phyloP scores from a whole-genome alignment of 495 filamentous ascomycete genomes.

The Xanthoparmelia taractica region DNA sequence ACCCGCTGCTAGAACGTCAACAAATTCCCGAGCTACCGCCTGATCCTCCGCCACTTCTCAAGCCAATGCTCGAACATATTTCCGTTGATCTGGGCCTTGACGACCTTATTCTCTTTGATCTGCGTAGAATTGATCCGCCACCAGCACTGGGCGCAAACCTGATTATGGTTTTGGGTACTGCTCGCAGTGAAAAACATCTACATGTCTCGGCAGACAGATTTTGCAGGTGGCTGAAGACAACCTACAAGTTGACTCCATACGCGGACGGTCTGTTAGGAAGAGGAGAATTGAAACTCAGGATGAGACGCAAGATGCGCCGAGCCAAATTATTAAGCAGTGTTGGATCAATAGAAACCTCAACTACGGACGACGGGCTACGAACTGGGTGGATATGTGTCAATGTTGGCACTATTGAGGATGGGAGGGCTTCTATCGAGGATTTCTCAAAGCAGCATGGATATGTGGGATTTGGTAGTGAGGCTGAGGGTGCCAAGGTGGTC shows the following conservation, averaged over 20 bases:
- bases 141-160: slow-evolving; percentile 79
- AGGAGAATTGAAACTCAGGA: slow-evolving; percentile 82
- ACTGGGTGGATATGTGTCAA: slow-evolving; percentile 97
- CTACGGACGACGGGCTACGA: slow-evolving; percentile 65
- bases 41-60: slow-evolving; percentile 63
- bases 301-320: slow-evolving; percentile 69
- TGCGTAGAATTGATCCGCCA: slow-evolving; percentile 75
- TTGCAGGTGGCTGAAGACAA: slow-evolving; percentile 73
- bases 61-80: slow-evolving; percentile 64
- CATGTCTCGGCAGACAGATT: slow-evolving; percentile 86
- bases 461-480: slow-evolving; percentile 66
- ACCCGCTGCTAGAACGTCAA: slow-evolving; percentile 51
- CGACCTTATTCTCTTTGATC: slow-evolving; percentile 65
- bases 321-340: slow-evolving; percentile 63
- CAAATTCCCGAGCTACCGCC: slow-evolving; percentile 69
- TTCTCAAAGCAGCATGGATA: slow-evolving; percentile 38
- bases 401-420: slow-evolving; percentile 57
- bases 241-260: slow-evolving; percentile 59
- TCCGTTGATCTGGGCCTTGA: slow-evolving; percentile 79
- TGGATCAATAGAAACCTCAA: slow-evolving; percentile 43
- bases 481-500: slow-evolving; percentile 57
- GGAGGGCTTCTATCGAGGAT: slow-evolving; percentile 35
- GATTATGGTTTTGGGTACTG: slow-evolving; percentile 89
- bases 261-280: slow-evolving; percentile 85
- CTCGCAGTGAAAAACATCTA: slow-evolving; percentile 85